These are phyloP conservation scores for Candida andamanensis DNA, from an alignment of 805 yeast species.

Conservation along the genomic window DNA sequence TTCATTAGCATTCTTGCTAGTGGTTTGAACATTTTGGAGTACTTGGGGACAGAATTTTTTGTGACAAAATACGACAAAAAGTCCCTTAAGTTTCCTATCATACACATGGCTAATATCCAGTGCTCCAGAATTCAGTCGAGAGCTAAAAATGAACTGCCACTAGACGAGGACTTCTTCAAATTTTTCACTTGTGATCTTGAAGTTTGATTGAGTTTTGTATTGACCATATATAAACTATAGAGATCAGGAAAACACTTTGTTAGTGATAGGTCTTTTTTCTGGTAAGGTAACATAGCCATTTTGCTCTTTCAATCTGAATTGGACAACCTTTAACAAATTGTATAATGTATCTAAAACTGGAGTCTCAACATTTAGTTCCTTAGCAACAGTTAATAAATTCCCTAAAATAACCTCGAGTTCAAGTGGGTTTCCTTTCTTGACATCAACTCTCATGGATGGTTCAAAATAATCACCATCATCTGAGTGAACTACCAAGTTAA, in stretches of 20 bases:
- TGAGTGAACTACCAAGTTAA: constrained; percentile 46
- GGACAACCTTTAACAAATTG: constrained; percentile 53
- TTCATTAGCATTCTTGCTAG: constrained; percentile 3
- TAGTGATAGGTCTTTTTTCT: constrained; percentile 9
- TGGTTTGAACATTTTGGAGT: constrained; percentile 3
- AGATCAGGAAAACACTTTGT: too few species aligned
- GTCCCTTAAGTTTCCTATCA: not conserved
- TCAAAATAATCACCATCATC: constrained; percentile 38
- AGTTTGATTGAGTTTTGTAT: too few species aligned
- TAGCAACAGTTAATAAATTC: constrained; percentile 33
- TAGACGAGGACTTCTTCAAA: too few species aligned
- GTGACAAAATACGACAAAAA: not conserved
- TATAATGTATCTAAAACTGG: constrained; percentile 60
- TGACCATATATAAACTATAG: too few species aligned
- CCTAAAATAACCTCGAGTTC: constrained; percentile 38
- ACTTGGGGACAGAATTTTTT: not conserved
- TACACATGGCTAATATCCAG: constrained; percentile 3
- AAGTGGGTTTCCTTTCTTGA: constrained; percentile 29
- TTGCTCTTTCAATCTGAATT: constrained; percentile 55
- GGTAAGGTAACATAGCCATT: constrained; percentile 29
- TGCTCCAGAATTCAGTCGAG: too few species aligned
- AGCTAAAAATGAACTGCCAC: too few species aligned
- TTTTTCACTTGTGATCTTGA: too few species aligned
- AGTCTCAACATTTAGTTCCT: constrained; percentile 36
- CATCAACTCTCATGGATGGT: constrained; percentile 38